phyloP scores from a whole-genome alignment of 108 stramenopile genomes.

The Epithemia pelagica region DNA sequence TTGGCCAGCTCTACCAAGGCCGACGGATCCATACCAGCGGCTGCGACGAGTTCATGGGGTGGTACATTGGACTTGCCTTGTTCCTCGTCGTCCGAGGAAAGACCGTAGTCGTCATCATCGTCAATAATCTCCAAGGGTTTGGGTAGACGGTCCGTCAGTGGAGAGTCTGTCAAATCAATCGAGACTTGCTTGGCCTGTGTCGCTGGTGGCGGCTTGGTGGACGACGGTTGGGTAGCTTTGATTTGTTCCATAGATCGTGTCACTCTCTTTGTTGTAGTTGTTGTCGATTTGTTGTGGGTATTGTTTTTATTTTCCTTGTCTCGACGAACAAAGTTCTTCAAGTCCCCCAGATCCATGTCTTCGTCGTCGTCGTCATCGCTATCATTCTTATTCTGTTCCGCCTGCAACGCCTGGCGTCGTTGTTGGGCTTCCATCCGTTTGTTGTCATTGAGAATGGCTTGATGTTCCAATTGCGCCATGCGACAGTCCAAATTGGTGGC shows the following conservation, averaged over 20 bases:
- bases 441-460: neutral
- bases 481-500: neutral
- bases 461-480: neutral
- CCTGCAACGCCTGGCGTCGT: neutral
- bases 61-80: constrained; percentile 8
- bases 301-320: constrained; percentile 5
- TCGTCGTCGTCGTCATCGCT: constrained; percentile 4
- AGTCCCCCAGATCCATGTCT: constrained; percentile 11
- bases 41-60: neutral
- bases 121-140: neutral
- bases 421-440: neutral
- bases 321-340: too few species aligned
- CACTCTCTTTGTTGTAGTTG: neutral
- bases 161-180: neutral
- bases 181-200: neutral
- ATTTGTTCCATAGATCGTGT: neutral
- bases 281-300: neutral
- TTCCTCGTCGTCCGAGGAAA: neutral
- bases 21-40: constrained; percentile 5
- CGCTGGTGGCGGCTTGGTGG: neutral
- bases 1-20: constrained; percentile 2
- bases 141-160: neutral
- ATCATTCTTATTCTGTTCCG: neutral
- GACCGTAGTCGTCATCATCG: neutral
- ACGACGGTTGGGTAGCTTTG: neutral